These are phyloP conservation scores for Ustulina deusta DNA, from an alignment of 2,329 filamentous ascomycete genomes.

Conservation along the genomic window DNA sequence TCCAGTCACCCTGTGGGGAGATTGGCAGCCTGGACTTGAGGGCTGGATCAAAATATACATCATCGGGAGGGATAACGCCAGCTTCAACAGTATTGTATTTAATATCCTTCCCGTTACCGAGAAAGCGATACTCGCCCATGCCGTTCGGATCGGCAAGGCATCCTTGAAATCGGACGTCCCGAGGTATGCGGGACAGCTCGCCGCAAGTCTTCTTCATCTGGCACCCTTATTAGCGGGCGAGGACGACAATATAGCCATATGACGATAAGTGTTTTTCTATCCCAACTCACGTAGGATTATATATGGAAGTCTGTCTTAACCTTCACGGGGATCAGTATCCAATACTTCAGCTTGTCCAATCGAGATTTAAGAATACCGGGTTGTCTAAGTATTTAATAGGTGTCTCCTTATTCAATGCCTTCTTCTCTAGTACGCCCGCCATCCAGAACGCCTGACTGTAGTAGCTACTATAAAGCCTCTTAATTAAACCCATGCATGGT, in stretches of 20 bases:
- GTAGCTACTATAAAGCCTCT: neutral
- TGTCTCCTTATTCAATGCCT: neutral
- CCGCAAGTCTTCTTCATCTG: neutral
- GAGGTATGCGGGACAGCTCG: neutral
- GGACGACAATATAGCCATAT: too few species aligned
- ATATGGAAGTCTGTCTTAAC: neutral
- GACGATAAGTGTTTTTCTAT: too few species aligned
- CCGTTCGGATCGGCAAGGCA: too few species aligned
- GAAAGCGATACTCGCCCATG: neutral
- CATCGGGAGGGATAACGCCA: too few species aligned
- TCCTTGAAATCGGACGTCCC: too few species aligned
- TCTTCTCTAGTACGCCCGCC: neutral
- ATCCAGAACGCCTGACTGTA: neutral
- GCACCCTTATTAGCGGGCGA: too few species aligned
- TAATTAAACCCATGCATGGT: neutral
- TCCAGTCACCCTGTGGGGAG: too few species aligned
- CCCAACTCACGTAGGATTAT: neutral
- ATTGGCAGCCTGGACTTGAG: too few species aligned
- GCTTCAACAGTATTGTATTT: neutral
- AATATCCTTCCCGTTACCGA: neutral
- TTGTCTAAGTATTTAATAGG: neutral
- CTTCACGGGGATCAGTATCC: neutral
- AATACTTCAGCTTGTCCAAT: neutral
- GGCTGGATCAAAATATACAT: too few species aligned
- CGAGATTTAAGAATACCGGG: neutral